A percentile compares a stretch with the other conserved stretches of the same genome.
Conservation (phyloP, 768 basidiomycete species). For the Leccinum incarnatum region DNA sequence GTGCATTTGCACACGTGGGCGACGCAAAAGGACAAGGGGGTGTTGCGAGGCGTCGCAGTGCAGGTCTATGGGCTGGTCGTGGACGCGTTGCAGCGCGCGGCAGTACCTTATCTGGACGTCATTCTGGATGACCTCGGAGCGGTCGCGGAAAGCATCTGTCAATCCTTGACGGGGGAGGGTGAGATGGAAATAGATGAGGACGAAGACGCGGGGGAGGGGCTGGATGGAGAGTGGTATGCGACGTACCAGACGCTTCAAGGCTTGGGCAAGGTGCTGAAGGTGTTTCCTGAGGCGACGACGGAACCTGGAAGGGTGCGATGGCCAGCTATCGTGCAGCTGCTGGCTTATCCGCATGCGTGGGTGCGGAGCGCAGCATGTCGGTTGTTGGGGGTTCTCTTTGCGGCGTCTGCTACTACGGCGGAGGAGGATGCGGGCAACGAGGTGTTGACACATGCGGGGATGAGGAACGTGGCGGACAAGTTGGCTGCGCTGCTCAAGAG, state of each 20-base stretch:
- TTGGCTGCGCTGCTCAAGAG: conserved; percentile 79
- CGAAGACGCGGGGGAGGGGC: conserved; percentile 43
- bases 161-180: conserved; percentile 26
- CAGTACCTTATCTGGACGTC: conserved; percentile 40
- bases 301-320: conserved; percentile 55
- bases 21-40: conserved; percentile 52
- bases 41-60: conserved; percentile 68
- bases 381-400: conserved; percentile 69
- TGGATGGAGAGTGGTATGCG: conserved; percentile 73
- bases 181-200: conserved; percentile 48
- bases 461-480: conserved; percentile 73
- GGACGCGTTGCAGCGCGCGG: conserved; percentile 57
- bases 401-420: conserved; percentile 40
- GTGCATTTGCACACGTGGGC: conserved; percentile 82
- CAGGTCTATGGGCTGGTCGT: conserved; percentile 83
- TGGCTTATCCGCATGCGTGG: conserved; percentile 93
- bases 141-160: conserved; percentile 14
- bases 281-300: conserved; percentile 49
- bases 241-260: conserved; percentile 78
- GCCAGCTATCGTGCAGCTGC: conserved; percentile 57
- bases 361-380: conserved; percentile 80
- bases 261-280: conserved; percentile 58
- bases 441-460: conserved; percentile 51
- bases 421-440: conserved; percentile 19
- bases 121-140: conserved; percentile 58